Conservation (phyloP, 2,329 filamentous ascomycete species). For the Phaeomoniella chlamydospora region DNA sequence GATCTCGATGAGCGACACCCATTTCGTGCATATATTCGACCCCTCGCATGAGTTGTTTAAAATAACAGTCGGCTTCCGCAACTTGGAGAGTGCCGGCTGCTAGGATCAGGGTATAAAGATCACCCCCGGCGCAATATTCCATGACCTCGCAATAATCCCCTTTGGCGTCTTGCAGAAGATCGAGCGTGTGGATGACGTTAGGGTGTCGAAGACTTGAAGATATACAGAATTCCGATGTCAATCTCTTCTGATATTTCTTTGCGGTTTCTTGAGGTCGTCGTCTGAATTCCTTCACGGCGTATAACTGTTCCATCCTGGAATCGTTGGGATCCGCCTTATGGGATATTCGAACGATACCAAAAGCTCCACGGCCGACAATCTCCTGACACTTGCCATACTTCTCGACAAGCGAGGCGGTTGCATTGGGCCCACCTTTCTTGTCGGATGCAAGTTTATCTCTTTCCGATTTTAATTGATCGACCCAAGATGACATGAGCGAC, state of each 20-base stretch:
- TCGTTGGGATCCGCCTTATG: conserved; percentile 84
- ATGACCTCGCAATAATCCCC: conserved; percentile 98
- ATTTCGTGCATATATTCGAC: conserved; percentile 99
- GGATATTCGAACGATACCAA: conserved; percentile 92
- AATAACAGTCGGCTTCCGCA: conserved; percentile 89
- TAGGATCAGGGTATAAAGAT: conserved; percentile 85
- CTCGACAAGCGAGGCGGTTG: conserved; percentile 69
- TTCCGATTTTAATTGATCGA: conserved; percentile 81
- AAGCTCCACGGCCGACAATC: conserved; percentile 86
- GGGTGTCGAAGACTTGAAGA: conserved; percentile 92
- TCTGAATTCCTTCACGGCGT: conserved; percentile 96
- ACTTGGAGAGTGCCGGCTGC: conserved; percentile 86
- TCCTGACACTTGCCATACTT: conserved; percentile 99
- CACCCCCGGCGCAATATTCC: conserved; percentile 96
- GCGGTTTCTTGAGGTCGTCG: conserved; percentile 85
- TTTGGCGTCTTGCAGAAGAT: conserved; percentile 88
- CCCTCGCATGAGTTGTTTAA: conserved; percentile 97
- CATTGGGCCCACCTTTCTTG: conserved; percentile 61
- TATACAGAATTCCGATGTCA: conserved; percentile 97
- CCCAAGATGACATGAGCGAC: conserved; percentile 90
- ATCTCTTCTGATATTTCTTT: conserved; percentile 93
- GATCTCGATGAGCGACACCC: conserved; percentile 91
- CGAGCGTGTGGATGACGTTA: conserved; percentile 95
- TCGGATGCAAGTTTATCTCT: conserved; percentile 62
- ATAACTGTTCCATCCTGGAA: conserved; percentile 67